A percentile compares a stretch with the other conserved stretches of the same genome.
Conservation (phyloP, 78 protist genomes). For the Chrysochromulina parva region DNA sequence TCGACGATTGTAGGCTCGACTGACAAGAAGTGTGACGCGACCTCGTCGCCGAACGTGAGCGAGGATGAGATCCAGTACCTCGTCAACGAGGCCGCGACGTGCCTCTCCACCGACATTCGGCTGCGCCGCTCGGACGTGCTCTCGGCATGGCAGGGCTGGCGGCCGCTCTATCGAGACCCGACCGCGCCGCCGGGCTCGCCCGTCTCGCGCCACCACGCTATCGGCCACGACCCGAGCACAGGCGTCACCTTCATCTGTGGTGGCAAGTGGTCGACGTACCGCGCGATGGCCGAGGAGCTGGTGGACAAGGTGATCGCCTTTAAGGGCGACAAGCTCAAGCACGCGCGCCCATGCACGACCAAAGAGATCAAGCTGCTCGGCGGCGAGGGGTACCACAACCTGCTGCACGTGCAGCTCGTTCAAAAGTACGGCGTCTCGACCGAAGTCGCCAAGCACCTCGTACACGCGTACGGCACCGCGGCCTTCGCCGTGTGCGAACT, state of each 20-base stretch:
- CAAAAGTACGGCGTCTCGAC: neutral
- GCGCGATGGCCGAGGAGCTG: no score
- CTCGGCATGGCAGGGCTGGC: neutral
- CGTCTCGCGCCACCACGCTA: slow-evolving; percentile 66
- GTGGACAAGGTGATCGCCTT: neutral
- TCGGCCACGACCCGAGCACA: slow-evolving; percentile 22
- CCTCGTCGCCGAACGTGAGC: slow-evolving; percentile 68
- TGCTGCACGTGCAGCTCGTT: slow-evolving; percentile 26
- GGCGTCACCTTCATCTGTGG: slow-evolving; percentile 82
- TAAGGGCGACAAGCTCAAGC: slow-evolving; percentile 15
- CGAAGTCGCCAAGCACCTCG: neutral
- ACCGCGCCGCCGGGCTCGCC: slow-evolving; percentile 9
- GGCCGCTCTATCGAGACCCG: neutral
- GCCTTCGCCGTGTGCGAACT: no score
- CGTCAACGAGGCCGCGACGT: slow-evolving; percentile 21
- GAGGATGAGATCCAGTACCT: slow-evolving; percentile 64
- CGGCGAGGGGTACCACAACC: neutral
- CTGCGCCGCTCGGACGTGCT: slow-evolving; percentile 13
- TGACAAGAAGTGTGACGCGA: slow-evolving; percentile 54
- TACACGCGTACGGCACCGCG: neutral
- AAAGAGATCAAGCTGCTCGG: slow-evolving; percentile 42
- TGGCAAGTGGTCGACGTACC: slow-evolving; percentile 36
- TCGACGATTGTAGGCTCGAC: slow-evolving; percentile 89
- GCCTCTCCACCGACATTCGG: neutral
- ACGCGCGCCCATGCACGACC: neutral